Evolutionary conservation across 768 basidiomycete genomes (phyloP), one percentile per base, ranked within the genome.

Genomic region (Holtermanniella nyarrowii): DNA sequence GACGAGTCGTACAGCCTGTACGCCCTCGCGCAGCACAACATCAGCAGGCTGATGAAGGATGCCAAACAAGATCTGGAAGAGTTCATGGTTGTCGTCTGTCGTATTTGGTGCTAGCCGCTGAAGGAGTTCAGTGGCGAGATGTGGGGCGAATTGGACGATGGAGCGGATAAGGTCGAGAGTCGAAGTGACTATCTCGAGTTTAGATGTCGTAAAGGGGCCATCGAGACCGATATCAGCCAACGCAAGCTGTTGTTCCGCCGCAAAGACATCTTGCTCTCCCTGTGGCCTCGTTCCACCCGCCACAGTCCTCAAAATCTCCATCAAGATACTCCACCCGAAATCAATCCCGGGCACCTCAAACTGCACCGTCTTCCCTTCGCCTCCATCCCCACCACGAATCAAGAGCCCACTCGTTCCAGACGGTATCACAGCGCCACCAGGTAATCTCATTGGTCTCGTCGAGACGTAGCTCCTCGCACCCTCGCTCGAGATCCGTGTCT

Each of bases 1-100:
- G 5, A 85, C 86, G 2, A 84, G n/a, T 25, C 79, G 79, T 10
- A 77, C 74, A 31, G 74, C 66, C 20, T 47, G 39, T 43, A 57
- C 43, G 58, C 47, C 39, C 55, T 55, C 44, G 16, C 16, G 7
- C 31, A 37, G 16, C 10, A 39, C 26, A 37, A 39, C 25, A 10
- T 22, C 26, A 13, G 41, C 26, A 20, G 51, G 37, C 37, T 46
- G 44, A 20, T 37, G 31, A 7, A 37, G 31, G 31, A 37, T 7
- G 10, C 31, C 31, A 37, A 37, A 37, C 10, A 37, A 16, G 31
- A 37, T 16, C 10, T 16, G 31, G 31, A 37, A 37, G 31, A 37
- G 31, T 16, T 37, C 31, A 16, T 37, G 31, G 10, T 37, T 7
- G 10, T 37, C 31, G 7, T 37, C 31, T 7, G 10, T 16, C 10